A percentile compares a stretch with the other conserved stretches of the same genome.
Evolutionary conservation across 345 rosid genomes (phyloP).

Genomic region (Erysimum cheiranthoides): DNA sequence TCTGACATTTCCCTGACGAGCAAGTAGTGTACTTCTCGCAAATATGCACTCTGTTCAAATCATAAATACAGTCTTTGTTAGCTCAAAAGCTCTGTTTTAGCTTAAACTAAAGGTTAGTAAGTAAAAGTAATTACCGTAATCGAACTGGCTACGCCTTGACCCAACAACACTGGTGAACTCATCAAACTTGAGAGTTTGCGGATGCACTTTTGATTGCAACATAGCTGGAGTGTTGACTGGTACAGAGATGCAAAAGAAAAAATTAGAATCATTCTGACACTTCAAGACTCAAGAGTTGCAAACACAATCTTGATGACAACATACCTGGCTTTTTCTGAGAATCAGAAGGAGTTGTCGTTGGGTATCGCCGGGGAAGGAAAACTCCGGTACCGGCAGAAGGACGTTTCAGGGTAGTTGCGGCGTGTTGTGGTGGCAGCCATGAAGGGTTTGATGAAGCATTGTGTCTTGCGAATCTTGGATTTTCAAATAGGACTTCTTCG

Average conservation of each 20-base stretch:
- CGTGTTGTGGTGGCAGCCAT: slow-evolving; percentile 10
- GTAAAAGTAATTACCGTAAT: slow-evolving; percentile 19
- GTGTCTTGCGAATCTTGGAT: background rate
- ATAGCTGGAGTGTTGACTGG: slow-evolving; percentile 10
- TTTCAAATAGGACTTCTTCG: background rate
- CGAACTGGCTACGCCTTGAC: slow-evolving; percentile 28
- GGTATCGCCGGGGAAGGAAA: slow-evolving; percentile 43
- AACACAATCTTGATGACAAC: too few species aligned
- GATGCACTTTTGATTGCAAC: slow-evolving; percentile 11
- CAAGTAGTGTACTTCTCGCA: slow-evolving; percentile 29
- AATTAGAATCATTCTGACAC: background rate
- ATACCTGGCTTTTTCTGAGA: slow-evolving; percentile 1
- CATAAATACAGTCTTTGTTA: background rate
- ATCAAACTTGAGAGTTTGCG: slow-evolving; percentile 17
- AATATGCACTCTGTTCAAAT: slow-evolving; percentile 35
- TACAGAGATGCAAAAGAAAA: background rate
- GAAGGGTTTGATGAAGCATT: background rate
- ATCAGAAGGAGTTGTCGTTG: background rate
- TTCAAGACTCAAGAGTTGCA: background rate
- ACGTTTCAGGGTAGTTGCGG: slow-evolving; percentile 25
- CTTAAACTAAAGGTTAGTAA: background rate
- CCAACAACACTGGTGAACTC: slow-evolving; percentile 19
- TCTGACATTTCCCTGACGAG: slow-evolving; percentile 35
- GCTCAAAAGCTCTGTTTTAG: background rate
- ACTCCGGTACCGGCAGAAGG: slow-evolving; percentile 46